phyloP scores from a whole-genome alignment of 371 early-diverging fungal species.

The Mortierella sp. region DNA sequence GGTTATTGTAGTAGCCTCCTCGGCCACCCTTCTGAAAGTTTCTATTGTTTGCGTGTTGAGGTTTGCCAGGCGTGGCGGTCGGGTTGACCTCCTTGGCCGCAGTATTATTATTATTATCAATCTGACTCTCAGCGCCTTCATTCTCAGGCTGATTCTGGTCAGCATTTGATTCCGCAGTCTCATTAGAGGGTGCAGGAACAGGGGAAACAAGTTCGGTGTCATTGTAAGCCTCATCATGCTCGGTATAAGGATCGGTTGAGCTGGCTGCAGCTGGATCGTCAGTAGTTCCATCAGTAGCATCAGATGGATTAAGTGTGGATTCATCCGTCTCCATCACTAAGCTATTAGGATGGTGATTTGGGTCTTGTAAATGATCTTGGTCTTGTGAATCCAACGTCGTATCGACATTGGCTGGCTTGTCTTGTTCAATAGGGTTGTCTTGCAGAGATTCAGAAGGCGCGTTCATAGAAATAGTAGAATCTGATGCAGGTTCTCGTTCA shows the following conservation, averaged over 20 bases:
- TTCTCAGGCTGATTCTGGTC: conserved; percentile 4
- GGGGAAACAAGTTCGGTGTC: conserved; percentile 30
- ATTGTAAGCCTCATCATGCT: conserved; percentile 23
- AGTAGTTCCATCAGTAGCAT: conserved; percentile 1
- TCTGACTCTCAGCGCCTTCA: conserved; percentile 10
- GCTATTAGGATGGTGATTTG: not conserved
- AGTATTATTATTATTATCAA: not conserved
- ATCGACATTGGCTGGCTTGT: not conserved
- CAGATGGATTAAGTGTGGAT: not conserved
- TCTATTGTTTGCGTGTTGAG: conserved; percentile 15
- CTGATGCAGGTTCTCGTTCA: conserved; percentile 21
- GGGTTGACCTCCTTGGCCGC: conserved; percentile 8
- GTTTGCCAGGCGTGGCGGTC: not conserved
- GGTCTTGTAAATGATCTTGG: conserved; percentile 1
- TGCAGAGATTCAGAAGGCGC: conserved; percentile 2
- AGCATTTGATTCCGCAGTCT: conserved; percentile 5
- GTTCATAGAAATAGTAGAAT: conserved; percentile 17
- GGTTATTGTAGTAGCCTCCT: conserved; percentile 28
- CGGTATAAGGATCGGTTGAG: conserved; percentile 32
- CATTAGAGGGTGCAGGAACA: conserved; percentile 19
- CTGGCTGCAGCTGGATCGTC: not conserved
- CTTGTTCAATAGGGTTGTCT: conserved; percentile 2
- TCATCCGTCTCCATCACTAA: conserved; percentile 28
- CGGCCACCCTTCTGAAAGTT: conserved; percentile 26
- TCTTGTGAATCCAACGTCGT: conserved; percentile 3